phyloP scores from a whole-genome alignment of 2,329 filamentous ascomycete genomes.

The Paraconiothyrium sp. region DNA sequence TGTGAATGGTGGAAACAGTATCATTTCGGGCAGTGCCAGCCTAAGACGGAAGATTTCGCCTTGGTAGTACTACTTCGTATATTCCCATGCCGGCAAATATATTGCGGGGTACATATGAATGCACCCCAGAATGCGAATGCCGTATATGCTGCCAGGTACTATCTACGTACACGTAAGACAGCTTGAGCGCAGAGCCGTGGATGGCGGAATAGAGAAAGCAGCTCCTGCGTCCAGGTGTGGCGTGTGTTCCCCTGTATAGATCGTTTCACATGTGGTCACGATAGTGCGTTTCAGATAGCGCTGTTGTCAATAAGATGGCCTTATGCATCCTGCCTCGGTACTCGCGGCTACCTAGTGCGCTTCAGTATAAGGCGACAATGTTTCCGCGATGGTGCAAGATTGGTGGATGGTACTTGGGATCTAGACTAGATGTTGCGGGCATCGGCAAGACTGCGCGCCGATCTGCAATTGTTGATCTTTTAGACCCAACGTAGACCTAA shows the following conservation, averaged over 20 bases:
- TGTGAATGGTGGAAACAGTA: slow-evolving; percentile 13
- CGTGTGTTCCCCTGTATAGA: not conserved
- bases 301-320: not conserved
- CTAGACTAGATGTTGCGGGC: too few species aligned
- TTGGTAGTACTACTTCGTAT: not conserved
- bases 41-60: slow-evolving; percentile 11
- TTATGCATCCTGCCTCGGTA: not conserved
- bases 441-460: too few species aligned
- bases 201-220: not conserved
- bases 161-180: not conserved
- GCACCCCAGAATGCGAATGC: not conserved
- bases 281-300: slow-evolving; percentile 11
- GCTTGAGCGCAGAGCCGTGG: not conserved
- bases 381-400: too few species aligned
- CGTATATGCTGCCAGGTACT: not conserved
- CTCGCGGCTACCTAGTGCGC: not conserved
- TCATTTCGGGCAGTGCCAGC: not conserved
- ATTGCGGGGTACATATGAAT: slow-evolving; percentile 7
- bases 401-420: too few species aligned
- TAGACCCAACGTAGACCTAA: too few species aligned
- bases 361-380: not conserved
- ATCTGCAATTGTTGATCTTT: too few species aligned
- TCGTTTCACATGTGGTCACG: not conserved
- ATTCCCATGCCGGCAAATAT: not conserved
- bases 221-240: not conserved